phyloP scores from a whole-genome alignment of 768 basidiomycete genomes.

The Mycena polygramma region DNA sequence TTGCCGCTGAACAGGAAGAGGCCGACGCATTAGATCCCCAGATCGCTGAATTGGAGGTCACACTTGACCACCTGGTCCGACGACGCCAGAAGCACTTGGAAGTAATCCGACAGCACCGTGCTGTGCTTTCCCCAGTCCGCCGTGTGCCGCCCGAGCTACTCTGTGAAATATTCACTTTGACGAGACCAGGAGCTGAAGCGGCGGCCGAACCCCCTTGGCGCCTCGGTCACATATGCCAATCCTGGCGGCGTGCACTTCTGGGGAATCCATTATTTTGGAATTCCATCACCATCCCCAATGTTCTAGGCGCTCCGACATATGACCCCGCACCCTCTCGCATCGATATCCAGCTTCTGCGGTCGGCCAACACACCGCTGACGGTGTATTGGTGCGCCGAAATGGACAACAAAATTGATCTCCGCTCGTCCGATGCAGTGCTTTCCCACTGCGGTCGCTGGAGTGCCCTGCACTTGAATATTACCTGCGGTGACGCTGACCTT shows the following conservation, averaged over 20 bases:
- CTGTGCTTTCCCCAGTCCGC: background rate
- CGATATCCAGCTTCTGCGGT: no score
- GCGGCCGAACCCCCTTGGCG: background rate
- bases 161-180: background rate
- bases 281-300: background rate
- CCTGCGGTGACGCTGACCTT: no score
- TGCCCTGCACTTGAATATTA: no score
- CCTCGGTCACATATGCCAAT: background rate
- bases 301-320: no score
- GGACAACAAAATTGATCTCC: no score
- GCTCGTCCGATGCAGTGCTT: no score
- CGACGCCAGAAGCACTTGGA: background rate
- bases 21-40: background rate
- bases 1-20: no score
- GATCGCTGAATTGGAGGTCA: background rate
- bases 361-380: no score
- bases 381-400: no score
- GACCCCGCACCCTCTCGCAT: no score
- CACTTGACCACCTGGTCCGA: background rate
- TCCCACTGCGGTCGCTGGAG: no score
- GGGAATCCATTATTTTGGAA: no score
- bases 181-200: background rate
- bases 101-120: background rate
- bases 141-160: background rate
- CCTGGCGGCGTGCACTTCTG: background rate